Evolutionary conservation across 139 green algal genomes (phyloP), one percentile per base, ranked within the genome.

Genomic region (Closterium sp.): DNA sequence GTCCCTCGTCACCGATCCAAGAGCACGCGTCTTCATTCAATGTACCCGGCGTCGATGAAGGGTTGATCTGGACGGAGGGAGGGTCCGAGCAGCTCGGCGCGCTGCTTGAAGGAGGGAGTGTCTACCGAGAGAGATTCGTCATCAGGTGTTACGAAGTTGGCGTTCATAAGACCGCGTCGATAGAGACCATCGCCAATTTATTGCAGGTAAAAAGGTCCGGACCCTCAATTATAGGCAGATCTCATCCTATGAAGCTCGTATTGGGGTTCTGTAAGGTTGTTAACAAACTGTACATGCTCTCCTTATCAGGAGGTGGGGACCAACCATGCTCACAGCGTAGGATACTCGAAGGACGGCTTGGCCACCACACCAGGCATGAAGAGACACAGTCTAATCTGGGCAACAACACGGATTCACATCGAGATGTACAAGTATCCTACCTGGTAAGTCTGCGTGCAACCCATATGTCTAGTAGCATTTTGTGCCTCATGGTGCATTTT

Each of bases 391-490:
- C 19, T 93, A 16, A 93, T 93, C 3, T 93, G 91, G 91, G 97
- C 98, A 3, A 97, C 97, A 92, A 98, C 97, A 0, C 92, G 97
- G 19, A 96, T 99, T 84, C 97, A 99, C 88, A 96, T 99, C 21
- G 94, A 97, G 84, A 98, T 99, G 95, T 89, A 97, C 86, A 34
- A 95, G 23, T 99, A 99, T 90, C 97, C 97, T 2, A 95, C 94
- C n/a, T 99, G 97, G 97, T 98, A 90, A 34, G 19, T 6, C 9
- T 69, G 21, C 43, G 23, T 25, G 21, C 43, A 28, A 28, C 10
- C 8, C 23, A 1, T 69, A 12, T 25, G 8, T 69, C 10, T 12
- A 69, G 43, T 69, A 12, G 2, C 43, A 69, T 69, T 69, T 4
- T 66, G 43, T 69, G 43, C 43, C 9, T 69, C 43, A 4, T 69